phyloP scores from a whole-genome alignment of 2,329 filamentous ascomycete genomes.

The Cryphonectria nitschkei region DNA sequence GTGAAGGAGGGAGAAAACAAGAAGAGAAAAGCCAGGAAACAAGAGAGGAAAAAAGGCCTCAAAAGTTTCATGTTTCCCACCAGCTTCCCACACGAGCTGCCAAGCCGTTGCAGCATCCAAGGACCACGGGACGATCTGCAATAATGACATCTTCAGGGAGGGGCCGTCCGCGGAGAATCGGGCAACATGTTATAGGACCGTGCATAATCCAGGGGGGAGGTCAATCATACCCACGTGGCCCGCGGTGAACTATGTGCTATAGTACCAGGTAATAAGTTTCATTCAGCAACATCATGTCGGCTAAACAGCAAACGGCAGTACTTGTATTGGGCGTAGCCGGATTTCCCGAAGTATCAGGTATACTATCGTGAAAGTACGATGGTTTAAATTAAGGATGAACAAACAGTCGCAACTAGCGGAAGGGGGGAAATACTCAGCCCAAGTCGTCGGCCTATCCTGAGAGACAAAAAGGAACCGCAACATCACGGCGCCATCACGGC shows the following conservation, averaged over 20 bases:
- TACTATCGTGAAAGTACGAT: no score
- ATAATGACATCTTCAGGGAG: neutral
- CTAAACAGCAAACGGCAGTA: neutral
- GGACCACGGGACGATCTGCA: neutral
- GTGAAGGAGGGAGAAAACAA: neutral
- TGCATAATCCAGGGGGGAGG: no score
- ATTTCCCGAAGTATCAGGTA: no score
- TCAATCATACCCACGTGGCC: neutral
- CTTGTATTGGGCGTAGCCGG: no score
- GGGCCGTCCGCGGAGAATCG: neutral
- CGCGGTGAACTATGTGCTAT: neutral
- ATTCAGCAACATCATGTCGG: neutral
- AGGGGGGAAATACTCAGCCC: no score
- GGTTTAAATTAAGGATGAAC: no score
- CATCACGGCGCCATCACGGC: neutral
- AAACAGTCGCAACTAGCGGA: no score
- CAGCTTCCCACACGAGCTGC: neutral
- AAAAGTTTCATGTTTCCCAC: neutral
- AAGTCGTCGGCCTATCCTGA: neutral
- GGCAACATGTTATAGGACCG: neutral
- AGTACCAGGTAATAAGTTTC: neutral
- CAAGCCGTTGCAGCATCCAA: neutral
- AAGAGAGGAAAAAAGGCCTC: neutral
- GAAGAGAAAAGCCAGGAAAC: neutral
- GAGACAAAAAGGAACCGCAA: neutral